Evolutionary conservation across 2,329 filamentous ascomycete species (phyloP).

Genomic region (Dendryphion nanum): DNA sequence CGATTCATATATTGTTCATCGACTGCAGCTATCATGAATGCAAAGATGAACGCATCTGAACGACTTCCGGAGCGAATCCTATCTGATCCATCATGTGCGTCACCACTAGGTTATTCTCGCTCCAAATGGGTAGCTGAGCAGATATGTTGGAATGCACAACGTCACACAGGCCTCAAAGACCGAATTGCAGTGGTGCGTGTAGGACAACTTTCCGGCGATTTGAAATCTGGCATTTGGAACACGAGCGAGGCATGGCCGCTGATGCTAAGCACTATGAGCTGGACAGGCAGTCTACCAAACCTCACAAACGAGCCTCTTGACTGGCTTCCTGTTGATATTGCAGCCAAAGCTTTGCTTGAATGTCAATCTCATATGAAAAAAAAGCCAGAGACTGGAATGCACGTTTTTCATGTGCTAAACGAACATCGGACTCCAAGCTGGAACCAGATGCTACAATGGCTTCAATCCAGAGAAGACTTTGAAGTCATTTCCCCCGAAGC

Average conservation of each 20-base stretch:
- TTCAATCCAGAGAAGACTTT: constrained; percentile 39
- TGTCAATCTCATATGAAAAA: constrained; percentile 1
- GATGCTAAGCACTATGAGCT: constrained; percentile 9
- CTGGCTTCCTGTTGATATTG: constrained; percentile 11
- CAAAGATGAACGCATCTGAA: constrained; percentile 9
- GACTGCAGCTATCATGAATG: constrained; percentile 46
- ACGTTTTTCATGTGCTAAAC: constrained; percentile 53
- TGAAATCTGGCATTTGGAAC: constrained; percentile 9
- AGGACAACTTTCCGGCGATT: constrained; percentile 38
- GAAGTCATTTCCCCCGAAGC: constrained; percentile 41
- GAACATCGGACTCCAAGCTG: constrained; percentile 44
- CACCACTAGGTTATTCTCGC: constrained; percentile 54
- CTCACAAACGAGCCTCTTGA: constrained; percentile 4
- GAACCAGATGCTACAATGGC: constrained; percentile 48
- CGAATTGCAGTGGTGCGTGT: constrained; percentile 22
- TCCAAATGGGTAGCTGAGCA: constrained; percentile 55
- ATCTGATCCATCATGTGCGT: constrained; percentile 43
- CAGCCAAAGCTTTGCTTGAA: constrained; percentile 47
- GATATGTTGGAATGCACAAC: constrained; percentile 42
- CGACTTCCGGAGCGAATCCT: constrained; percentile 44
- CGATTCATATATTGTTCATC: constrained; percentile 54
- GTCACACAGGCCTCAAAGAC: constrained; percentile 14
- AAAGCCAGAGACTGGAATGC: constrained; percentile 1
- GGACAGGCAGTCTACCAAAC: constrained; percentile 5
- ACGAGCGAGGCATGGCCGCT: constrained; percentile 12